Evolutionary conservation across 352 stramenopile genomes (phyloP).

Genomic region (Phytophthora rubi): DNA sequence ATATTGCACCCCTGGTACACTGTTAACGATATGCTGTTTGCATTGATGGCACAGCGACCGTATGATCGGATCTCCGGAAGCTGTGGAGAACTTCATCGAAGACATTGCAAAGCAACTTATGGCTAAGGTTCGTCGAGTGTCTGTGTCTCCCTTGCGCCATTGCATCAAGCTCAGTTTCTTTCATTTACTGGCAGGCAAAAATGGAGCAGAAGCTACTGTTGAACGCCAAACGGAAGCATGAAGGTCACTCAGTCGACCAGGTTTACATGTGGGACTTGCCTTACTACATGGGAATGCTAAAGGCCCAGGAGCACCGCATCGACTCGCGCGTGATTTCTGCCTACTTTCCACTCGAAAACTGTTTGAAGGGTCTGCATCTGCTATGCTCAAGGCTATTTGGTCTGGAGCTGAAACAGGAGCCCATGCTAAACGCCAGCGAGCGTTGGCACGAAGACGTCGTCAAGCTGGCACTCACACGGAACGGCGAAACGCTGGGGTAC

Average conservation of each 20-base stretch:
- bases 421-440: slow-evolving; percentile 82
- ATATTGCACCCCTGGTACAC: background rate
- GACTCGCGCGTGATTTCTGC: slow-evolving; percentile 80
- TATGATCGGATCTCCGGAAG: slow-evolving; percentile 83
- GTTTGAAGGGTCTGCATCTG: slow-evolving; percentile 89
- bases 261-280: slow-evolving; percentile 95
- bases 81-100: slow-evolving; percentile 70
- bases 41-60: slow-evolving; percentile 57
- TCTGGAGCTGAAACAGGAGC: slow-evolving; percentile 83
- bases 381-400: slow-evolving; percentile 92
- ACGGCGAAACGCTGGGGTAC: slow-evolving; percentile 76
- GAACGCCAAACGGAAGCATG: slow-evolving; percentile 65
- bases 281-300: slow-evolving; percentile 93
- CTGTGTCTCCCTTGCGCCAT: background rate
- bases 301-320: slow-evolving; percentile 72
- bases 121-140: slow-evolving; percentile 55
- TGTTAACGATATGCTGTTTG: slow-evolving; percentile 15
- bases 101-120: slow-evolving; percentile 72
- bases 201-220: slow-evolving; percentile 66
- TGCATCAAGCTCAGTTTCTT: background rate
- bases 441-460: slow-evolving; percentile 88
- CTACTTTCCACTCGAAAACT: slow-evolving; percentile 94
- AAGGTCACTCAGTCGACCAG: slow-evolving; percentile 45
- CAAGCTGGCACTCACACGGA: slow-evolving; percentile 90
- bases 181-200: slow-evolving; percentile 41